These are phyloP conservation scores for Kwoniella sp. DNA, from an alignment of 768 basidiomycete species.

Conservation along the genomic window DNA sequence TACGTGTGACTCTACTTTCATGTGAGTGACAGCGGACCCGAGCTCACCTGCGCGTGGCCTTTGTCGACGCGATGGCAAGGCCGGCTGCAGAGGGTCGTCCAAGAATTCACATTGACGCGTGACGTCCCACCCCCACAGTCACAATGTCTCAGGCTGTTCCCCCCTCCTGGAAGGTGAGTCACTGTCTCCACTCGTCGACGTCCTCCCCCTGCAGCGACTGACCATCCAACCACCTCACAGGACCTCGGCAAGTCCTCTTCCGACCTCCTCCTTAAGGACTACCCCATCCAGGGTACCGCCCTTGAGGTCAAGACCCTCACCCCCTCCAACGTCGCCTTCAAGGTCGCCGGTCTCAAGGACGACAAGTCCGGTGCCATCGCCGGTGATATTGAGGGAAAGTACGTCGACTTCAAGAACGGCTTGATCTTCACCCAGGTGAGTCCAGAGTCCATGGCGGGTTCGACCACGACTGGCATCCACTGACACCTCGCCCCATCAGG, in stretches of 20 bases:
- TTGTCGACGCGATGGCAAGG: no score
- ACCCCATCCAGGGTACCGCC: conserved; percentile 61
- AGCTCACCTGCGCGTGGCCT: no score
- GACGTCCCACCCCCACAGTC: not conserved
- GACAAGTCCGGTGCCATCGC: conserved; percentile 66
- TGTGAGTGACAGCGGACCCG: no score
- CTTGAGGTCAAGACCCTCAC: conserved; percentile 54
- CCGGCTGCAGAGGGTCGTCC: no score
- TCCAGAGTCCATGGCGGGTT: not conserved
- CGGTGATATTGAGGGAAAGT: conserved; percentile 95
- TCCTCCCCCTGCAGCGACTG: not conserved
- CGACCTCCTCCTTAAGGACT: conserved; percentile 91
- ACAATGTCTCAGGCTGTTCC: conserved; percentile 83
- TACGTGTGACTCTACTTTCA: conserved; percentile 9
- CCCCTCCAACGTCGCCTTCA: conserved; percentile 80
- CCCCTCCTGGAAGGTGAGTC: conserved; percentile 86
- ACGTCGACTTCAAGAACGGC: conserved; percentile 83
- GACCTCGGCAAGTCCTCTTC: conserved; percentile 84
- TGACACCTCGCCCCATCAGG: conserved; percentile 53
- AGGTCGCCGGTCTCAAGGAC: conserved; percentile 79
- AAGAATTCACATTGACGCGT: no score
- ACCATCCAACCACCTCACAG: conserved; percentile 26
- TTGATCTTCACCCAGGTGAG: conserved; percentile 70
- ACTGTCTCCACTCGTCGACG: not conserved
- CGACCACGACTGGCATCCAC: not conserved